Conservation (phyloP, 1,284 basidiomycete species). For the Apiotrichum sp. region DNA sequence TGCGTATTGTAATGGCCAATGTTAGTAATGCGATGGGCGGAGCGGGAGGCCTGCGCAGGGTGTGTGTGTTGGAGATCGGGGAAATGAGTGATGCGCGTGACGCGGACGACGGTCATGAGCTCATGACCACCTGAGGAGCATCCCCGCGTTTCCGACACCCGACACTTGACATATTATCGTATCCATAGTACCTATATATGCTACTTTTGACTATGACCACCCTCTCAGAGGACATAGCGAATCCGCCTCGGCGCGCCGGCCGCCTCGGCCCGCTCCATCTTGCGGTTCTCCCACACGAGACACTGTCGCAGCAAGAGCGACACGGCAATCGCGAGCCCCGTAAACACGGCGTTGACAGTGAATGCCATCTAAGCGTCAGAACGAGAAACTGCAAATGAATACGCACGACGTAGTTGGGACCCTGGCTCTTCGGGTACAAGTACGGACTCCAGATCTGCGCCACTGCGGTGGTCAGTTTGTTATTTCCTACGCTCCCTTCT, state of each 20-base stretch:
- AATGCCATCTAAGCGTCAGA: conserved; percentile 21
- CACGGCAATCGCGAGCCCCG: conserved; percentile 20
- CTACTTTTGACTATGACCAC: not conserved
- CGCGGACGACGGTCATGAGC: too few relatives aligned
- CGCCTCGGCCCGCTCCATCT: conserved; percentile 6
- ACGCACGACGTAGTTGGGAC: conserved; percentile 21
- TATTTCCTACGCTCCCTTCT: not conserved
- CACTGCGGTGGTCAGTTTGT: conserved; percentile 2
- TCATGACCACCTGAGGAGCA: too few relatives aligned
- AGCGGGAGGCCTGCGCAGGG: too few relatives aligned
- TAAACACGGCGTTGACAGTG: conserved; percentile 26
- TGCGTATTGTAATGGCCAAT: too few relatives aligned
- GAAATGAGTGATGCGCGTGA: too few relatives aligned
- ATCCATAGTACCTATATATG: too few relatives aligned
- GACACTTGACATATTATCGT: too few relatives aligned
- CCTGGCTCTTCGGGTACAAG: conserved; percentile 26
- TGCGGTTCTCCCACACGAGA: conserved; percentile 21
- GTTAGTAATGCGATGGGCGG: too few relatives aligned
- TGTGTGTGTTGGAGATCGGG: too few relatives aligned
- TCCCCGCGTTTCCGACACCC: too few relatives aligned
- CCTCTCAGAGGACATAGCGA: conserved; percentile 2
- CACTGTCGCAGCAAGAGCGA: conserved; percentile 25
- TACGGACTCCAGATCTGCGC: conserved; percentile 39
- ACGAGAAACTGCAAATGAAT: too few relatives aligned
- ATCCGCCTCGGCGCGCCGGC: not conserved